phyloP scores from a whole-genome alignment of 225 moss, liverwort and hornwort species.

The Bryoerythrophyllum caledonicum region DNA sequence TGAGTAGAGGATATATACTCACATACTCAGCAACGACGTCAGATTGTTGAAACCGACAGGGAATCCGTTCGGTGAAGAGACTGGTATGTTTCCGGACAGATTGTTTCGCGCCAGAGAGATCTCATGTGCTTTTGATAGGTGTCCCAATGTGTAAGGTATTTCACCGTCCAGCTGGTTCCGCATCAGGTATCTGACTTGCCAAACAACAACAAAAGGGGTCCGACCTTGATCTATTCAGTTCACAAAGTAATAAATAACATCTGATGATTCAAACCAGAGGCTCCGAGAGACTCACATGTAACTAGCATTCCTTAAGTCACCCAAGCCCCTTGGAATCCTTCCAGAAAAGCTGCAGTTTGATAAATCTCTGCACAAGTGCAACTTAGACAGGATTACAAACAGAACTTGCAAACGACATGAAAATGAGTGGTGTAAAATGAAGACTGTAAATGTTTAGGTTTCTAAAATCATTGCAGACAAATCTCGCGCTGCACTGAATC shows the following conservation, averaged over 20 bases:
- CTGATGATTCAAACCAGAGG: neutral
- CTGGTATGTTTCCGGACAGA: constrained; percentile 40
- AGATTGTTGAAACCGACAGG: constrained; percentile 56
- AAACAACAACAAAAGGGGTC: constrained; percentile 12
- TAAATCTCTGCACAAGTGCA: constrained; percentile 40
- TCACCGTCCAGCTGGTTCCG: constrained; percentile 42
- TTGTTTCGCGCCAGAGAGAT: constrained; percentile 34
- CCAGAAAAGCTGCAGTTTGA: constrained; percentile 57
- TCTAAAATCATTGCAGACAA: neutral
- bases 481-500: too few species aligned
- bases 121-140: constrained; percentile 32
- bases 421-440: neutral
- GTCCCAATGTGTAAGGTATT: constrained; percentile 41
- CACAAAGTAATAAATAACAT: constrained; percentile 1
- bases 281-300: constrained; percentile 35
- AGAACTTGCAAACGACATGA: neutral
- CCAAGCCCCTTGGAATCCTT: constrained; percentile 35
- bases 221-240: constrained; percentile 8
- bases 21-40: constrained; percentile 51
- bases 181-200: constrained; percentile 41
- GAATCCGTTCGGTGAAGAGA: constrained; percentile 33
- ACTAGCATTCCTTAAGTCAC: constrained; percentile 34
- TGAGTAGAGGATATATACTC: constrained; percentile 19
- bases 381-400: neutral
- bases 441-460: too few species aligned